Conservation (phyloP, 2,329 filamentous ascomycete genomes). For the Xylariaceae sp. region DNA sequence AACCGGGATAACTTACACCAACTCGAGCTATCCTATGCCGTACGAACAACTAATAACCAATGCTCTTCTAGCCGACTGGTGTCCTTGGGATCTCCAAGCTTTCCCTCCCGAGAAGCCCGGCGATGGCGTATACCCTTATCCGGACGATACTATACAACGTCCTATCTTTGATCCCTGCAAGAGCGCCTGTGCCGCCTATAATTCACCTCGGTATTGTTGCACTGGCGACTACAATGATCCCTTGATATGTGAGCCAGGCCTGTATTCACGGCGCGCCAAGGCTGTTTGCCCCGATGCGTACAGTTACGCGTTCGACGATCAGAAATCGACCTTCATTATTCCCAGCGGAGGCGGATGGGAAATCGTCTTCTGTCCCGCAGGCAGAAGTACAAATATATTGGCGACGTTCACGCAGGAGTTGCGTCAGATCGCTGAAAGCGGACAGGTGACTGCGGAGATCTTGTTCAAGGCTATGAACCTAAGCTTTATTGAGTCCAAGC, state of each 20-base stretch:
- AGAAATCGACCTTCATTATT: constrained; percentile 62
- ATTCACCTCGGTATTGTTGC: constrained; percentile 72
- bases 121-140: constrained; percentile 80
- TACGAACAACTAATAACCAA: constrained; percentile 64
- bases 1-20: constrained; percentile 63
- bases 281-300: constrained; percentile 82
- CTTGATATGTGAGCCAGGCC: constrained; percentile 63
- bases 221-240: constrained; percentile 68
- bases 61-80: constrained; percentile 67
- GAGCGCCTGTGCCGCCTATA: constrained; percentile 73
- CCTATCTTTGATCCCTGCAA: constrained; percentile 78
- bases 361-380: constrained; percentile 73
- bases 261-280: constrained; percentile 73
- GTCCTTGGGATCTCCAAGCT: constrained; percentile 76
- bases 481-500: constrained; percentile 39
- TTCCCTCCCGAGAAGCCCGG: constrained; percentile 69
- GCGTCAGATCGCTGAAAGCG: constrained; percentile 48
- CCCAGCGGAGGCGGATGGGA: constrained; percentile 75
- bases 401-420: constrained; percentile 54
- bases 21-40: constrained; percentile 66
- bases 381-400: constrained; percentile 62
- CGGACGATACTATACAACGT: constrained; percentile 71
- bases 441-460: constrained; percentile 42
- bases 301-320: constrained; percentile 70
- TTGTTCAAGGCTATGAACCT: constrained; percentile 39